Evolutionary conservation across 371 early-diverging fungal genomes (phyloP), one percentile per base, ranked within the genome.

Genomic region (Vairimorpha apis): DNA sequence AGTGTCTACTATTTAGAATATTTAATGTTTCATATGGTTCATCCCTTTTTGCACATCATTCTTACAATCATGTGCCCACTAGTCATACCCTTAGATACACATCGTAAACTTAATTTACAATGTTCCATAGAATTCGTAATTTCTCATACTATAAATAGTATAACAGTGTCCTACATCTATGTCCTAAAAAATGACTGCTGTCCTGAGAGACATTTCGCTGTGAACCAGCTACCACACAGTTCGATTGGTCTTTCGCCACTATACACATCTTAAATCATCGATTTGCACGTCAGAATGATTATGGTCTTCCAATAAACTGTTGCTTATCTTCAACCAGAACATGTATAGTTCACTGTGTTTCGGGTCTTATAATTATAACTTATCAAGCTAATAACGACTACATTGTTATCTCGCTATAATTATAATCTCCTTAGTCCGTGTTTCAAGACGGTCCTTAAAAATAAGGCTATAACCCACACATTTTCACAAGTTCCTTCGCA

Each of bases 401-500:
- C n/a, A n/a, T n/a, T n/a, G n/a, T n/a, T n/a, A n/a, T n/a, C n/a
- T n/a, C n/a, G n/a, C n/a, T n/a, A n/a, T n/a, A n/a, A n/a, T n/a
- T n/a, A n/a, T n/a, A n/a, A n/a, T n/a, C n/a, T n/a, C n/a, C n/a
- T n/a, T n/a, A n/a, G n/a, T n/a, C n/a, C n/a, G n/a, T n/a, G n/a
- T n/a, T n/a, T n/a, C n/a, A n/a, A n/a, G n/a, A n/a, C n/a, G n/a
- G n/a, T n/a, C n/a, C n/a, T n/a, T n/a, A n/a, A n/a, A n/a, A n/a
- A n/a, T n/a, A n/a, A n/a, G n/a, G n/a, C n/a, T n/a, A n/a, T n/a
- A n/a, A n/a, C n/a, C n/a, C n/a, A n/a, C n/a, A n/a, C n/a, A n/a
- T n/a, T n/a, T n/a, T n/a, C 72, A 72, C 74, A 74, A 65, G 60
- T 87, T 88, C 86, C 86, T 85, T 87, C 86, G 86, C 86, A 85